These are phyloP conservation scores for Grigorovia yakushimaensis DNA, from an alignment of 805 yeast genomes.

Conservation along the genomic window DNA sequence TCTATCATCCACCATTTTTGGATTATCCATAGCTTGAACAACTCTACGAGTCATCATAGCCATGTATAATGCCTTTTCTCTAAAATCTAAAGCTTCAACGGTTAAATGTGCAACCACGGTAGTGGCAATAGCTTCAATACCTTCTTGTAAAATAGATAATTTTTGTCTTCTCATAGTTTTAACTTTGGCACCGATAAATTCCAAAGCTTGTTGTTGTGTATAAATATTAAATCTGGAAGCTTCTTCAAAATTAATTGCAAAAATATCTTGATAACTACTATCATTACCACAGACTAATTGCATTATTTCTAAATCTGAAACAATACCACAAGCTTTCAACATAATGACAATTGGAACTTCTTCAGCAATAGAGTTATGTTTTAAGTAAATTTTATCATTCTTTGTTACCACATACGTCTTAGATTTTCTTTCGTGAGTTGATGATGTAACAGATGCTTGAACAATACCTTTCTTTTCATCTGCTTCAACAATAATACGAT, in stretches of 20 bases:
- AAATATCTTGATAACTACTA: slow-evolving; percentile 80
- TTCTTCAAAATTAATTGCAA: slow-evolving; percentile 90
- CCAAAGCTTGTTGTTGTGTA: slow-evolving; percentile 90
- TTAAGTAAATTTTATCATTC: slow-evolving; percentile 77
- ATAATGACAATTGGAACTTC: slow-evolving; percentile 92
- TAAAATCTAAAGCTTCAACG: slow-evolving; percentile 73
- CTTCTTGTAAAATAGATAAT: slow-evolving; percentile 77
- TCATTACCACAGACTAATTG: slow-evolving; percentile 90
- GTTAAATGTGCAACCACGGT: slow-evolving; percentile 93
- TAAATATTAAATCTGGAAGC: slow-evolving; percentile 75
- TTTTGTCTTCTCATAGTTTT: slow-evolving; percentile 90
- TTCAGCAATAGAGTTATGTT: slow-evolving; percentile 91
- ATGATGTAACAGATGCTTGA: slow-evolving; percentile 95
- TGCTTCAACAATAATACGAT: slow-evolving; percentile 95
- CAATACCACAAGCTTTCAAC: slow-evolving; percentile 88
- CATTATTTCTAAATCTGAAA: slow-evolving; percentile 85
- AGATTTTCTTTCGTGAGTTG: slow-evolving; percentile 96
- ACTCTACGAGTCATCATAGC: slow-evolving; percentile 97
- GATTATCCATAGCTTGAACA: slow-evolving; percentile 88
- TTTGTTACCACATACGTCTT: slow-evolving; percentile 93
- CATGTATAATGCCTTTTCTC: slow-evolving; percentile 88
- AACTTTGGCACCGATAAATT: slow-evolving; percentile 82
- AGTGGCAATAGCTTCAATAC: slow-evolving; percentile 92
- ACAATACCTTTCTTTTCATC: slow-evolving; percentile 90
- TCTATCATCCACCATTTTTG: slow-evolving; percentile 94